Evolutionary conservation across 2,329 filamentous ascomycete genomes (phyloP), one percentile per base, ranked within the genome.

Genomic region (Didymella pomorum): DNA sequence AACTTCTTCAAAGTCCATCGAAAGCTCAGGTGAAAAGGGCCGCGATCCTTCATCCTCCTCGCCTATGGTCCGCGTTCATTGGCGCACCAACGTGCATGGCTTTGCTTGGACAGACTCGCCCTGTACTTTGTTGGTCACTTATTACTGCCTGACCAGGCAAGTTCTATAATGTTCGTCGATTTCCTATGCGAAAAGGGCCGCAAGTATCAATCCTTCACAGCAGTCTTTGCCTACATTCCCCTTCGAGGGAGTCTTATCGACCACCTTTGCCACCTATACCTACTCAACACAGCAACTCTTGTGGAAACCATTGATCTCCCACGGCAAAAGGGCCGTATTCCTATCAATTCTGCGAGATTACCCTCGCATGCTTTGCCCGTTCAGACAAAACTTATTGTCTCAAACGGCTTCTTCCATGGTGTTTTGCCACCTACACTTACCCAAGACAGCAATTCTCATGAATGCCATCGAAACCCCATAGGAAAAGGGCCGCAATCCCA

Each of bases 401-500:
- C 29, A 29, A 10, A 11, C 28, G 11, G 28, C 28, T 3, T 12
- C 11, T 29, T 31, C 29, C 29, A 31, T 31, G 29, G 29, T 31
- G 29, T 39, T 39, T 39, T 12, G 35, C 35, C 35, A 39, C 35
- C 0, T 11, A 1, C 12, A 11, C 35, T 18, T 39, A 3, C 35
- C 35, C 3, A 18, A 39, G n/a, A 39, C n/a, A 21, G 35, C n/a
- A 39, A 31, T 12, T 46, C 25, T 5, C 42, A 18, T n/a, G 10
- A 29, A 8, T 20, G 10, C 28, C 44, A 48, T 47, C 52, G 26
- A 54, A 37, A 29, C 0, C 50, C 42, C 35, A 18, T 16, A 16
- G 14, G 21, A 57, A 45, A 58, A 52, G 55, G 55, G 35, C 55
- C 55, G 29, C 6, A 31, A 16, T 14, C 29, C 29, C 29, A 31